Evolutionary conservation across 2,329 filamentous ascomycete genomes (phyloP).

Genomic region (Clonostachys solani): DNA sequence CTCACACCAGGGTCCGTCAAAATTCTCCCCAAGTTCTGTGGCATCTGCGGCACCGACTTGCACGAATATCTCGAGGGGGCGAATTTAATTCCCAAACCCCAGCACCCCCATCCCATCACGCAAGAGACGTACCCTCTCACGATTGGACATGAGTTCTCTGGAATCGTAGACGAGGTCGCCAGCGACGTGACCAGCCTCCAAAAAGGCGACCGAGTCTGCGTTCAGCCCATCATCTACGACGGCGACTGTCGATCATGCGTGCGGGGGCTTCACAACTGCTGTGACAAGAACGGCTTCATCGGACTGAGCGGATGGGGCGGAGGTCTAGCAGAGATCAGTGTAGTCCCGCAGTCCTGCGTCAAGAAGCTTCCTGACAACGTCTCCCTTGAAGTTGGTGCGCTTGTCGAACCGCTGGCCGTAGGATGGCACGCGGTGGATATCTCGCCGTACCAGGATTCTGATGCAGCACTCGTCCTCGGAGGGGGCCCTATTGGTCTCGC

Average conservation of each 20-base stretch:
- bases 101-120: slow-evolving; percentile 52
- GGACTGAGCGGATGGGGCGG: slow-evolving; percentile 39
- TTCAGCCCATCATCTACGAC: slow-evolving; percentile 58
- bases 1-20: slow-evolving; percentile 46
- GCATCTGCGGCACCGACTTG: slow-evolving; percentile 42
- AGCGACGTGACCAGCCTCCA: slow-evolving; percentile 37
- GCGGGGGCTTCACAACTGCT: slow-evolving; percentile 50
- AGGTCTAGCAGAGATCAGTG: slow-evolving; percentile 49
- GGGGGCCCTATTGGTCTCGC: slow-evolving; percentile 44
- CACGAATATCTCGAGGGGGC: slow-evolving; percentile 23
- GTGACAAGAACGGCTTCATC: slow-evolving; percentile 35
- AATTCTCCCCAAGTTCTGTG: slow-evolving; percentile 30
- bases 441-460: slow-evolving; percentile 27
- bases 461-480: slow-evolving; percentile 42
- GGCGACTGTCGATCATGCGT: slow-evolving; percentile 50
- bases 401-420: slow-evolving; percentile 48
- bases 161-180: slow-evolving; percentile 55
- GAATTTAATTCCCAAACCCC: slow-evolving; percentile 33
- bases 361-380: slow-evolving; percentile 46
- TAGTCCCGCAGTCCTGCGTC: slow-evolving; percentile 41
- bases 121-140: slow-evolving; percentile 52
- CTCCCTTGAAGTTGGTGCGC: slow-evolving; percentile 42
- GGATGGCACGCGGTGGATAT: slow-evolving; percentile 39
- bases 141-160: slow-evolving; percentile 63
- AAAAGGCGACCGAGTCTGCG: slow-evolving; percentile 52